A percentile compares a stretch with the other conserved stretches of the same genome.
Evolutionary conservation across 73 alveolate species (phyloP).

Genomic region (Symbiodinium pilosum): DNA sequence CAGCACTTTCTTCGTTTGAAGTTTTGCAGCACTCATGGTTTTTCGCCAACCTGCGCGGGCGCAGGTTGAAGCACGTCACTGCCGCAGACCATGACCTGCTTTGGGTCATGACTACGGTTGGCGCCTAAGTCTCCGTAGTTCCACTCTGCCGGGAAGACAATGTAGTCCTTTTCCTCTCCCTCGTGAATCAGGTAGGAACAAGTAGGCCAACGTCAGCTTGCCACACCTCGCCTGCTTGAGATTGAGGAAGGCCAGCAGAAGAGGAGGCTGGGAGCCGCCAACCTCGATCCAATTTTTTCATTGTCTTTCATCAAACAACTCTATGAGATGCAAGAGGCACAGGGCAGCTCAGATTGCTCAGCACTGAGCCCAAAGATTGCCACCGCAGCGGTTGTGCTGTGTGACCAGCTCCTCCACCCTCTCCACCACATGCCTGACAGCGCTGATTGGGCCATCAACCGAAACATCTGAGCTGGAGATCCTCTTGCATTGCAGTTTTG

Average conservation of each 20-base stretch:
- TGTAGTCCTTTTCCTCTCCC: slow-evolving; percentile 12
- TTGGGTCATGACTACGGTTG: background rate
- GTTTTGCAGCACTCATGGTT: background rate
- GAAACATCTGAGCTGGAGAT: too few species aligned
- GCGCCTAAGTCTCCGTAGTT: background rate
- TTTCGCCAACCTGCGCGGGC: slow-evolving; percentile 7
- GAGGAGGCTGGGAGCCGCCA: slow-evolving; percentile 25
- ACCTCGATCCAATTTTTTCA: background rate
- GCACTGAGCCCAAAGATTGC: background rate
- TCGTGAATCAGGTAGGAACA: background rate
- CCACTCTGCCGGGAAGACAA: slow-evolving; percentile 4
- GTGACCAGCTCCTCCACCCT: slow-evolving; percentile 5
- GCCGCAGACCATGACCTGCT: too few species aligned
- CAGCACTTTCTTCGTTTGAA: slow-evolving; percentile 13
- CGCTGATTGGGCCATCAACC: too few species aligned
- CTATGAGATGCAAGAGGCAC: background rate
- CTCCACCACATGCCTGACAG: background rate
- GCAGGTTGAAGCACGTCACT: too few species aligned
- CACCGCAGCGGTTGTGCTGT: slow-evolving; percentile 4
- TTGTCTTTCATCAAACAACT: background rate
- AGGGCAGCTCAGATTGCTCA: too few species aligned
- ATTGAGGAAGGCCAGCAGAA: slow-evolving; percentile 25
- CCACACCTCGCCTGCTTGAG: slow-evolving; percentile 7
- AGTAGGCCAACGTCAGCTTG: too few species aligned
- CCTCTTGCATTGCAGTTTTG: too few species aligned